A percentile compares a stretch with the other conserved stretches of the same genome.
Evolutionary conservation across 805 yeast genomes (phyloP).

Genomic region (Priceomyces medius): DNA sequence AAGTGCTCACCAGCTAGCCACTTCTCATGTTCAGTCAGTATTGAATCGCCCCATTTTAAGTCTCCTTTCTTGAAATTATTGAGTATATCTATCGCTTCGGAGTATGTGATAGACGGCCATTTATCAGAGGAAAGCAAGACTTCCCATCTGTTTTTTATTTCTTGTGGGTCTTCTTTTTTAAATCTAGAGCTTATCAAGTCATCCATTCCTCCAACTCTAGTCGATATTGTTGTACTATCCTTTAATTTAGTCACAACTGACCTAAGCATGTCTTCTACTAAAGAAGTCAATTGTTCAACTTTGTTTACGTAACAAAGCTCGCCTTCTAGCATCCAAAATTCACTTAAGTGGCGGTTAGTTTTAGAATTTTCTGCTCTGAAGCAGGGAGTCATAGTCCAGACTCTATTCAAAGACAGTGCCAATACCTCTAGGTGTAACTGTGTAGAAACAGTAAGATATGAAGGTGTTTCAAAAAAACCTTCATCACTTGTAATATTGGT

Average conservation of each 20-base stretch:
- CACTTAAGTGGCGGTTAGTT: constrained; percentile 87
- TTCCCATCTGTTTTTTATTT: constrained; percentile 58
- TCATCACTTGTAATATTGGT: constrained; percentile 8
- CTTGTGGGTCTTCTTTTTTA: constrained; percentile 34
- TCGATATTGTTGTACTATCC: constrained; percentile 18
- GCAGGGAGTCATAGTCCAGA: constrained; percentile 88
- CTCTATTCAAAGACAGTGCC: constrained; percentile 71
- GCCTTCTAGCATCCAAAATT: constrained; percentile 97
- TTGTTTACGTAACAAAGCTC: constrained; percentile 69
- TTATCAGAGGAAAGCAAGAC: constrained; percentile 37
- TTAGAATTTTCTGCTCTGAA: constrained; percentile 92
- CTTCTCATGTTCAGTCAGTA: constrained; percentile 87
- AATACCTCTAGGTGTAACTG: constrained; percentile 87
- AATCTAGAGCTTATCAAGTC: constrained; percentile 39
- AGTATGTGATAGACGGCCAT: constrained; percentile 76
- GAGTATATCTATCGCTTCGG: constrained; percentile 63
- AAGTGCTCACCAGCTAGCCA: constrained; percentile 75
- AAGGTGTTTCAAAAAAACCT: constrained; percentile 62
- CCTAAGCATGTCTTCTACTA: constrained; percentile 72
- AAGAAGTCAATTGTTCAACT: constrained; percentile 58
- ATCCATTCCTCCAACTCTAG: constrained; percentile 9
- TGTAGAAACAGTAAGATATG: constrained; percentile 84
- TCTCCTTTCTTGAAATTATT: constrained; percentile 37
- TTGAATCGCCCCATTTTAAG: constrained; percentile 64
- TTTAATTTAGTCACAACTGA: constrained; percentile 28